Evolutionary conservation across 805 yeast genomes (phyloP), one percentile per base, ranked within the genome.

Genomic region (Candida ortonii): DNA sequence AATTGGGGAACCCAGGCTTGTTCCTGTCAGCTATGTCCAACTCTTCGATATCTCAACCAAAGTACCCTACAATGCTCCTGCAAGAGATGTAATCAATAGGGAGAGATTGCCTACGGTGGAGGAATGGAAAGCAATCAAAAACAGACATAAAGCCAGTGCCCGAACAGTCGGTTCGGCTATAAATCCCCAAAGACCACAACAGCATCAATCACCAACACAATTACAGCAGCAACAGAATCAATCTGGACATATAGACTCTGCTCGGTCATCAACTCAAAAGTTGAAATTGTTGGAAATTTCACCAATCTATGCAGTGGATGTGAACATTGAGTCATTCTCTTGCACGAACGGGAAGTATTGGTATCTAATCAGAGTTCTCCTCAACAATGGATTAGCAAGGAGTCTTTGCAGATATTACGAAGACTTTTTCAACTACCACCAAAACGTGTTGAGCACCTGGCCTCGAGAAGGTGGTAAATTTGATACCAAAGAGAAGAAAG

Each of bases 1-100:
- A 35, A 67, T 93, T 23, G 97, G 98, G 16, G 98, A 97, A 1
- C 97, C 97, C 0, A 98, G 99, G 1, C 69, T 93, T 28, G 94
- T 93, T 6, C 98, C 99, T 0, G 89, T 86, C 5, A 76, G 85
- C 13, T 93, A 84, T 52, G 93, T 93, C 16, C 85, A 87, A 53
- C 73, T 90, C 22, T 77, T 90, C 25, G 95, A 93, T 58, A 71
- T 88, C 39, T 67, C 78, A 16, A 70, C 85, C 76, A 82, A 36
- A 65, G 70, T 49, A 68, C 82, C 36, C 67, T 83, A 31, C 71
- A 70, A 17, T 67, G 77, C 47, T 67, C 59, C 43, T 46, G 57
- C 44, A 43, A 76, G 33, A 70, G 78, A 23, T 50, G 59, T 46
- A 28, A 81, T 93, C 25, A 64, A 68, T 32, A 63, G 66, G 19